Base-by-base conservation (phyloP, 257 asterid species). In the Avicennia marina region DNA sequence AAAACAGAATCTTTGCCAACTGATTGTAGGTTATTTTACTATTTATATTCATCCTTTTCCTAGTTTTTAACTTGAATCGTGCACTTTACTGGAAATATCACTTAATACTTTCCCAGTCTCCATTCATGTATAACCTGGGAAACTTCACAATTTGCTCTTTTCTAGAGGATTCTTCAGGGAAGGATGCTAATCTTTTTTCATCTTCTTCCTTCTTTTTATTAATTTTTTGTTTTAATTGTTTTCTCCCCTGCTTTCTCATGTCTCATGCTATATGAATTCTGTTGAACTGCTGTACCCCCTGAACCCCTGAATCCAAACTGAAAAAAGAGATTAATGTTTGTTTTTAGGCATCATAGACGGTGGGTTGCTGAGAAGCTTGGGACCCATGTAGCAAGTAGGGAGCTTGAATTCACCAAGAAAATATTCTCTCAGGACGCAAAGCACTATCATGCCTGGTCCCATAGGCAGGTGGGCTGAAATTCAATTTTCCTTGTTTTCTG, bases 401-500 rank as follows among this genome's bases (percentile, higher is more conserved):
- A 93, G 77, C 94, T 86, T 44, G 87, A 88, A 66, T 83, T 81
- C 66, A 85, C 95, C 2, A 77, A 63, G 75, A 78, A 70, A 72
- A 73, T 84, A 42, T 84, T 93, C 65, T 38, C 70, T 47, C 69
- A 59, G 48, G 98, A 93, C 81, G 90, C 98, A 64, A 93, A 93
- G 73, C 62, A 93, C 66, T 93, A 93, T 81, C 98, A 89, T 62
- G 94, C 97, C 25, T 93, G 98, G 98, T 89, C 95, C 58, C 96
- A 93, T 71, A 79, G 98, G 79, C 98, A 90, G 95, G 97, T 90
- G 7, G 48, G 81, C 44, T 50, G 26, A 18, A 48, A 17, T 44
- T 44, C 55, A 11, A 11, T 43, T 39, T 29, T n/a, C 53, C 31
- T 58, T 25, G 41, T 70, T 58, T 31, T 34, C 38, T 17, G 41